Evolutionary conservation across 495 filamentous ascomycete genomes (phyloP).

Genomic region (Penicillium coprophilum): DNA sequence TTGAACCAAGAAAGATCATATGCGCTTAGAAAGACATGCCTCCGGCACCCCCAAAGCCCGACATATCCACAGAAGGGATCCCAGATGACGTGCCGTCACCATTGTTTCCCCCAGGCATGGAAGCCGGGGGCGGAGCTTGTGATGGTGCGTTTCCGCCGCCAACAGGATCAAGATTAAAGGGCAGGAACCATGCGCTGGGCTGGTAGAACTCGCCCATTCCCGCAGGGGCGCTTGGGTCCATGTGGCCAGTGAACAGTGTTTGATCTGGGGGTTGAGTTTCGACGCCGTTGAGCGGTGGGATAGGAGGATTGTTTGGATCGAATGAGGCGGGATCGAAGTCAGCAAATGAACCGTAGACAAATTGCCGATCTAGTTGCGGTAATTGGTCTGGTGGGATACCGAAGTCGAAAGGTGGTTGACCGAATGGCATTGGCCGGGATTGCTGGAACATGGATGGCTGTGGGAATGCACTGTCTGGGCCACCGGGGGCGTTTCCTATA

Average conservation of each 20-base stretch:
- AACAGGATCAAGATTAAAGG: slow-evolving; percentile 82
- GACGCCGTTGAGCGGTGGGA: slow-evolving; percentile 30
- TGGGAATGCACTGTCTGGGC: slow-evolving; percentile 47
- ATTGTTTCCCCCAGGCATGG: not conserved
- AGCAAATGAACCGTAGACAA: slow-evolving; percentile 76
- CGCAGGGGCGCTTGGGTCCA: slow-evolving; percentile 42
- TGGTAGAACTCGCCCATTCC: slow-evolving; percentile 47
- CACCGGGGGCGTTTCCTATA: slow-evolving; percentile 37
- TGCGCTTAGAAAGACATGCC: slow-evolving; percentile 32
- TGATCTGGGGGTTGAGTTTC: slow-evolving; percentile 24
- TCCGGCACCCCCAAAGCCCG: slow-evolving; percentile 24
- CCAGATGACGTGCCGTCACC: not conserved
- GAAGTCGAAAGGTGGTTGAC: slow-evolving; percentile 42
- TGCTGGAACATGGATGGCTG: slow-evolving; percentile 39
- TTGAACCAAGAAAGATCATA: slow-evolving; percentile 33
- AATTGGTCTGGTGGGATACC: slow-evolving; percentile 45
- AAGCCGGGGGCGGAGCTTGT: slow-evolving; percentile 15
- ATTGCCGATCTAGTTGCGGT: slow-evolving; percentile 70
- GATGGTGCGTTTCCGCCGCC: slow-evolving; percentile 18
- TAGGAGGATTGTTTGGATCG: slow-evolving; percentile 32
- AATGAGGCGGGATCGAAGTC: slow-evolving; percentile 54
- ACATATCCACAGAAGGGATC: slow-evolving; percentile 20
- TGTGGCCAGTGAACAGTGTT: slow-evolving; percentile 37
- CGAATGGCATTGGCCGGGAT: slow-evolving; percentile 37
- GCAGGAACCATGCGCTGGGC: slow-evolving; percentile 88